Base-by-base conservation (phyloP, 176 grass and related monocot species). In the Aegilops bicornis region DNA sequence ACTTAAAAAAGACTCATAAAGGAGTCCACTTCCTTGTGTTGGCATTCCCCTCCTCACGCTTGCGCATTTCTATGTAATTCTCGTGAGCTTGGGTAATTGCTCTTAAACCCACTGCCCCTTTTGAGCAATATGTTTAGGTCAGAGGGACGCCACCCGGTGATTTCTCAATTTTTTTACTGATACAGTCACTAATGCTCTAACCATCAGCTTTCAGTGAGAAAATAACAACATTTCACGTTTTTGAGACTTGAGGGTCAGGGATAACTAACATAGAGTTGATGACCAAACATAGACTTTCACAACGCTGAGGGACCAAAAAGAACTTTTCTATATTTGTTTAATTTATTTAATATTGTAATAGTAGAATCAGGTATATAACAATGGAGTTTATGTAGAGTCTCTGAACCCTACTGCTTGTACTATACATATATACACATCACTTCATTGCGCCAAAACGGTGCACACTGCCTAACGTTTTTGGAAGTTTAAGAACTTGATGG, bases 401-500 rank as follows among this genome's bases (percentile, higher is more conserved):
- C 7, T 69, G 30, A 15, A 35, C 10, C 69, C 20, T 14, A 72
- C 69, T 72, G 19, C 20, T 72, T 5, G 20, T 40, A 23, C 39
- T 72, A 36, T 70, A 72, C 10, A 72, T 20, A 72, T 6, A 5
- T 22, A 17, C 35, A 39, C 33, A 39, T 10, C 10, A 8, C 67
- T 69, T 31, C 0, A 35, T 36, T 36, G 67, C 15, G 15, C 6
- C 15, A 48, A 52, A 10, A 76, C 17, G 30, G 16, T 61, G 54
- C 77, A 62, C 7, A 9, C 17, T 70, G 52, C 14, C 85, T 90
- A 98, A 61, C 95, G 86, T 82, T 89, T 95, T 52, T 98, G 93
- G 72, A 98, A 98, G 83, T 98, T 93, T 6, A 98, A 47, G 50
- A 47, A 79, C 52, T 98, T 98, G 87, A 93, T 95, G 60, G 89